A percentile compares a stretch with the other conserved stretches of the same genome.
phyloP scores from a whole-genome alignment of 768 basidiomycete genomes.

The Macrolepiota fuliginosa region DNA sequence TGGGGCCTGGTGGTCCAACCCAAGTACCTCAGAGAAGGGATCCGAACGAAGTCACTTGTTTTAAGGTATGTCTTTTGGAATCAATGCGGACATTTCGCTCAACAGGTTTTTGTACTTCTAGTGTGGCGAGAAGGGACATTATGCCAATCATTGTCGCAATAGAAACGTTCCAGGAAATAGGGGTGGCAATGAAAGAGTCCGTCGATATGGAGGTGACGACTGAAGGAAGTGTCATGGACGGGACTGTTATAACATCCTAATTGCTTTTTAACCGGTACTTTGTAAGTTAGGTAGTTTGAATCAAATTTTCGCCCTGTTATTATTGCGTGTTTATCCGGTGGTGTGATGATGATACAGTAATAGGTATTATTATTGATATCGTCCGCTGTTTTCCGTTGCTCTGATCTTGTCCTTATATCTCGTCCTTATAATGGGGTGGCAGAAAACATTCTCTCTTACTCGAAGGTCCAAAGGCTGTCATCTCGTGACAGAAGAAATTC shows the following conservation, averaged over 20 bases:
- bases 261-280: neutral
- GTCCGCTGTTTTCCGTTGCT: neutral
- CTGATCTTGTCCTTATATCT: neutral
- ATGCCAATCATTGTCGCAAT: slow-evolving; percentile 92
- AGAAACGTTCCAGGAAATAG: slow-evolving; percentile 89
- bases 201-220: slow-evolving; percentile 26
- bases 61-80: slow-evolving; percentile 56
- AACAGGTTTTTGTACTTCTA: slow-evolving; percentile 25
- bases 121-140: slow-evolving; percentile 94
- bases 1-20: slow-evolving; percentile 20
- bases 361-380: neutral
- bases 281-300: neutral
- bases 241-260: neutral
- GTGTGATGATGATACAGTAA: neutral
- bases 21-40: slow-evolving; percentile 57
- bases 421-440: slow-evolving; percentile 75
- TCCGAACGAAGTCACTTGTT: slow-evolving; percentile 81
- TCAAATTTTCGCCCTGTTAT: neutral
- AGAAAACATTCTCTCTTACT: slow-evolving; percentile 73
- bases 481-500: slow-evolving; percentile 78
- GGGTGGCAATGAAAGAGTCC: slow-evolving; percentile 69
- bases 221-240: neutral
- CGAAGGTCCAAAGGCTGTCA: slow-evolving; percentile 67
- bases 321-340: neutral
- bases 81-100: neutral